Evolutionary conservation across 140 eudicot species (phyloP).

Genomic region (Erigeron philadelphicus): DNA sequence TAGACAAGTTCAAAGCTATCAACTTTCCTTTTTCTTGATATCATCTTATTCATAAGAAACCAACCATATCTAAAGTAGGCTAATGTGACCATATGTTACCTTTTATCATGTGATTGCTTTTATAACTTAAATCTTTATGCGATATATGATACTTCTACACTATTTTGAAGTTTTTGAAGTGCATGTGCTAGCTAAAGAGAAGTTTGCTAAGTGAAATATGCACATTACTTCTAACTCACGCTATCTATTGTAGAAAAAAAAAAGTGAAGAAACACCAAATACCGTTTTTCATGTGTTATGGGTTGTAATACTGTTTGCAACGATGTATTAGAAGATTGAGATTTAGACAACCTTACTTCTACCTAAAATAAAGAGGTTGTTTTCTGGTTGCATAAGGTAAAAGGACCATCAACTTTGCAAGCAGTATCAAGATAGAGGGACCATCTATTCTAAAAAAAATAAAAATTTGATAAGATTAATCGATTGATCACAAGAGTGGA

Average conservation of each 20-base stretch:
- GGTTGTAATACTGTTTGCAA: too few species aligned
- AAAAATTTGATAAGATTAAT: too few species aligned
- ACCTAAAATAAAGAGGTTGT: too few species aligned
- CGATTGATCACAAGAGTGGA: too few species aligned
- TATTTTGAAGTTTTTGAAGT: neutral
- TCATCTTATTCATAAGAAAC: neutral
- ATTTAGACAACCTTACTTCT: neutral
- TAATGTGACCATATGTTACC: constrained; percentile 18
- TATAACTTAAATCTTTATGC: neutral
- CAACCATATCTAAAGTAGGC: neutral
- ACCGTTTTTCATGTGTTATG: too few species aligned
- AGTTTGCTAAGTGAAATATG: constrained; percentile 14
- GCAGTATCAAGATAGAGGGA: too few species aligned
- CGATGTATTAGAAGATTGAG: neutral
- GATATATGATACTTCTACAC: neutral
- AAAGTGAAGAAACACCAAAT: neutral
- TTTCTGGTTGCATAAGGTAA: too few species aligned
- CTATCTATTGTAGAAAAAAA: constrained; percentile 4
- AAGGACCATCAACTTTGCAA: too few species aligned
- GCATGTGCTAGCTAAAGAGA: neutral
- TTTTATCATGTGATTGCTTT: neutral
- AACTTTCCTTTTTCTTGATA: constrained; percentile 12
- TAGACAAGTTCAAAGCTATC: constrained; percentile 22
- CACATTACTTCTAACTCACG: constrained; percentile 20
- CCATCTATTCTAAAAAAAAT: neutral